Evolutionary conservation across 2,329 filamentous ascomycete species (phyloP), one percentile per base, ranked within the genome.

Genomic region (Arthrobotrys sinensis): DNA sequence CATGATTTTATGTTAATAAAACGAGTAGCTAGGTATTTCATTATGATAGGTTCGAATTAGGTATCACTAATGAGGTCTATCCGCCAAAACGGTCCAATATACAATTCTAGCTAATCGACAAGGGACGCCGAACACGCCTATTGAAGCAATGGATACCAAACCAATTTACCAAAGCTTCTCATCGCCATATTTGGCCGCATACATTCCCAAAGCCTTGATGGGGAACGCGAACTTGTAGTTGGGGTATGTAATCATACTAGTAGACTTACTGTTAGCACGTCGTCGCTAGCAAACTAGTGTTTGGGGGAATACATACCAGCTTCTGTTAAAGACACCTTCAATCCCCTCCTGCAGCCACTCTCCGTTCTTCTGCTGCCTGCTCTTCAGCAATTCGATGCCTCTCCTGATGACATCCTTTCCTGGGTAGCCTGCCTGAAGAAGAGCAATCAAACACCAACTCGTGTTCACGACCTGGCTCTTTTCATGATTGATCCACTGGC

Each of bases 181-280:
- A 77, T 93, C 87, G 0, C 91, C 92, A 80, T 91, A 94, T 80
- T 87, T 89, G 81, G 86, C 88, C 3, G 91, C 90, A 87, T 93
- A 99, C 89, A 97, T 91, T 4, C 96, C 96, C 80, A 99, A 84
- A 1, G 96, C 96, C 86, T 96, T 97, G 83, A 98, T 92, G 0
- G 95, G 91, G 85, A 97, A 99, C 75, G 92, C 92, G 84, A 97
- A 96, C 86, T 98, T 99, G 87, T 99, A 99, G 87, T 99, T 99
- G 50, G 95, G 95, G 83, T 99, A 99, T 0, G 93, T 96, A 80
- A 99, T 99, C 93, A 97, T 98, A 87, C 90, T 91, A 82, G 19
- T 14, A 4, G 11, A 28, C 12, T 8, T 4, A 28, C 7, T 4
- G 36, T 60, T 43, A 64, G 45, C 6, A 28, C 5, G 57, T 10